Percentiles rank a stretch among this genome's conserved stretches.
These are phyloP conservation scores for Heimioporus sp. DNA, from an alignment of 768 basidiomycete genomes.

Conservation along the genomic window DNA sequence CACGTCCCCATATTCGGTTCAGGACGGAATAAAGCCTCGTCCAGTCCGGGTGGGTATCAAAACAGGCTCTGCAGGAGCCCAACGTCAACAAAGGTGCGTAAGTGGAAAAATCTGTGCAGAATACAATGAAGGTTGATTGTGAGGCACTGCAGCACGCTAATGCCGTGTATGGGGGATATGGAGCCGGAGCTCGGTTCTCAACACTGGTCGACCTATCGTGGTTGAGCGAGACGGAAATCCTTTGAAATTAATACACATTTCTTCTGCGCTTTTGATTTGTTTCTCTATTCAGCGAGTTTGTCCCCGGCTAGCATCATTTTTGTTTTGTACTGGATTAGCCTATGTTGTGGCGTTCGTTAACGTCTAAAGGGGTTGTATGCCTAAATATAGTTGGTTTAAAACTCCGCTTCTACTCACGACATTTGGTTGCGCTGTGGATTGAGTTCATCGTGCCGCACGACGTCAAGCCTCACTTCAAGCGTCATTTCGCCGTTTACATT, in stretches of 20 bases:
- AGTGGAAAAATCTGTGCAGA: not conserved
- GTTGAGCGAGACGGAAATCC: conserved; percentile 6
- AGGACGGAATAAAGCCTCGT: not conserved
- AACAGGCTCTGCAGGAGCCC: not conserved
- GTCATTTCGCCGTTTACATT: conserved; percentile 17
- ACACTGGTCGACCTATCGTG: conserved; percentile 6
- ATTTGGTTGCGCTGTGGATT: conserved; percentile 3
- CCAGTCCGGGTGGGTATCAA: not conserved
- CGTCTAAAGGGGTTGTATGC: conserved; percentile 4
- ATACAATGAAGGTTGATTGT: not conserved
- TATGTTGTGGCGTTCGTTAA: no score
- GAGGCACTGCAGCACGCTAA: not conserved
- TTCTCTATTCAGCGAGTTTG: not conserved
- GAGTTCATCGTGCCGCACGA: conserved; percentile 33
- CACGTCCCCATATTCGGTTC: not conserved
- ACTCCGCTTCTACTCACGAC: conserved; percentile 21
- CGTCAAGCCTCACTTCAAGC: conserved; percentile 36
- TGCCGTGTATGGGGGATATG: not conserved
- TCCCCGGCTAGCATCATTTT: no score
- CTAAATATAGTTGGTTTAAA: conserved; percentile 14
- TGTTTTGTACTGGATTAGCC: no score
- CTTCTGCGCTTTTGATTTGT: not conserved
- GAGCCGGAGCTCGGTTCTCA: not conserved
- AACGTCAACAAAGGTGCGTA: conserved; percentile 13
- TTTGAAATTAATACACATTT: not conserved